A percentile compares a stretch with the other conserved stretches of the same genome.
Conservation (phyloP, 306 rosid genomes). For the Fragaria iinumae region DNA sequence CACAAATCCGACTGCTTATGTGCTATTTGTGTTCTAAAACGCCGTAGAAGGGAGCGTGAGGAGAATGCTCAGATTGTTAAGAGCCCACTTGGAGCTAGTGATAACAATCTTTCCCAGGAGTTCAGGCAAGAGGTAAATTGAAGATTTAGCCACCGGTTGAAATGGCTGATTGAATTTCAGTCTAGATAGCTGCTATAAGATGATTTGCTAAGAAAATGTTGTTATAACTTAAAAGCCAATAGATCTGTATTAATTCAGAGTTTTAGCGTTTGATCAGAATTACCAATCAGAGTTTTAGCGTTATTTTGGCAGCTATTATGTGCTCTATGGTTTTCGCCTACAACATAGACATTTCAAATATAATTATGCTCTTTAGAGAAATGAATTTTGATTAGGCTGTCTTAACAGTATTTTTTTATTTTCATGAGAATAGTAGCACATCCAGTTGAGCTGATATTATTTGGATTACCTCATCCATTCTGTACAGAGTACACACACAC, state of each 20-base stretch:
- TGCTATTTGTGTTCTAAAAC: conserved; percentile 91
- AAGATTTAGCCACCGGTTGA: background rate
- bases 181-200: background rate
- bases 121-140: conserved; percentile 61
- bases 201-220: background rate
- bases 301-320: background rate
- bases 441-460: background rate
- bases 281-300: background rate
- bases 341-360: background rate
- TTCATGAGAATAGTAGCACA: background rate
- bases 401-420: background rate
- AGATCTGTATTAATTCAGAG: background rate
- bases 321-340: background rate
- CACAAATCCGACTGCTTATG: conserved; percentile 92
- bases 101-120: conserved; percentile 52
- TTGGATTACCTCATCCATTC: background rate
- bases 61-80: conserved; percentile 67
- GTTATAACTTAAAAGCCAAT: background rate
- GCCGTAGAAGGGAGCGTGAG: conserved; percentile 92
- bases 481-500: background rate
- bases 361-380: background rate
- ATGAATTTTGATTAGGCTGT: background rate
- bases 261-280: background rate
- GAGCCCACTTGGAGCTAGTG: conserved; percentile 45
- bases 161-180: background rate